Evolutionary conservation across 2,329 filamentous ascomycete species (phyloP).

Genomic region (Geosmithia flava): DNA sequence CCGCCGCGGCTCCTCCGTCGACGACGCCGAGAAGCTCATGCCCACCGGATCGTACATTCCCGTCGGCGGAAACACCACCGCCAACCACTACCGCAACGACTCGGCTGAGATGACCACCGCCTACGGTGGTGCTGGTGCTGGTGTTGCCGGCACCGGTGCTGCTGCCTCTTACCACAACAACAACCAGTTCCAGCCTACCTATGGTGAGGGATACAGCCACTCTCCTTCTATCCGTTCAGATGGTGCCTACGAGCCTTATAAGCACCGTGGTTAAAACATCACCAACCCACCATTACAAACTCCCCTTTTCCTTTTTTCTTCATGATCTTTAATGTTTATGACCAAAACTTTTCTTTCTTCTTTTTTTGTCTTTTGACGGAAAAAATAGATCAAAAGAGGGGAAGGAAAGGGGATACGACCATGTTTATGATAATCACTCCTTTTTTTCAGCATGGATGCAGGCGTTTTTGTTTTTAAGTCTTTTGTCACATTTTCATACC

Average conservation of each 20-base stretch:
- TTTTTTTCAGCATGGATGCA: not conserved
- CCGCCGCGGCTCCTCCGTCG: conserved; percentile 13
- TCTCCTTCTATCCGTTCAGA: conserved; percentile 30
- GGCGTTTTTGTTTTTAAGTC: not conserved
- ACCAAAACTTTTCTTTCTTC: not conserved
- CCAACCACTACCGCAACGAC: conserved; percentile 25
- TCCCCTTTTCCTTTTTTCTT: too few relatives aligned
- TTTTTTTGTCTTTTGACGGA: not conserved
- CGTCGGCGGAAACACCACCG: conserved; percentile 12
- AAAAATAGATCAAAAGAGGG: too few relatives aligned
- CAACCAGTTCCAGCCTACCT: conserved; percentile 13
- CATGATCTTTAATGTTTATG: not conserved
- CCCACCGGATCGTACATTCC: conserved; percentile 22
- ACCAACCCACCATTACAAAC: not conserved
- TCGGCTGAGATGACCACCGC: conserved; percentile 6
- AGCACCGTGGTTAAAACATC: conserved; percentile 34
- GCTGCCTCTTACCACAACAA: conserved; percentile 3
- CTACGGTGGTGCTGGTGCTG: not conserved
- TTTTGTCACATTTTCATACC: not conserved
- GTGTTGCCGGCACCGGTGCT: not conserved
- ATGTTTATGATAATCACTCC: not conserved
- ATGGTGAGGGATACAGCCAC: conserved; percentile 11
- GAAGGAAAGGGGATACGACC: not conserved
- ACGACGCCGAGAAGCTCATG: conserved; percentile 38
- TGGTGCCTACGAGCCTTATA: conserved; percentile 52